A percentile compares a stretch with the other conserved stretches of the same genome.
Conservation (phyloP, 257 asterid genomes). For the Ilex asprella region DNA sequence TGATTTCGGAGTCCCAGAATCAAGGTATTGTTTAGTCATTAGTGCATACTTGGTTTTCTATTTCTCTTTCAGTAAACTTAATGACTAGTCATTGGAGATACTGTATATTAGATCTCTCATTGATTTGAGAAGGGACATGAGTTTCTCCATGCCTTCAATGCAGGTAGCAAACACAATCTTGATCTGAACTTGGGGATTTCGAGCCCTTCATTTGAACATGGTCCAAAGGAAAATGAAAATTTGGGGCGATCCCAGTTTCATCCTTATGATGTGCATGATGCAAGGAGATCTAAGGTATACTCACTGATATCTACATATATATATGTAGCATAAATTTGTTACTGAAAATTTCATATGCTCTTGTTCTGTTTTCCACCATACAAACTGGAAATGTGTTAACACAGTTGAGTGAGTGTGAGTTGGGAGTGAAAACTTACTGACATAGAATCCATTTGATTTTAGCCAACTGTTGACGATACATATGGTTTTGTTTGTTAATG, state of each 20-base stretch:
- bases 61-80: too few relatives aligned
- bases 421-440: too few relatives aligned
- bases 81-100: too few relatives aligned
- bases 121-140: not conserved
- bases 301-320: too few relatives aligned
- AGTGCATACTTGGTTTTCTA: not conserved
- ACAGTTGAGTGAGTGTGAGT: too few relatives aligned
- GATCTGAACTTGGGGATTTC: conserved; percentile 72
- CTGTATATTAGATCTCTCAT: not conserved
- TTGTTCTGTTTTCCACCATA: not conserved
- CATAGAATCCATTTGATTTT: too few relatives aligned
- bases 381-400: not conserved
- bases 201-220: conserved; percentile 21
- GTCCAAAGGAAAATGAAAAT: conserved; percentile 32
- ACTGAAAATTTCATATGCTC: not conserved
- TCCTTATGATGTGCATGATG: conserved; percentile 35
- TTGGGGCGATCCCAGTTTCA: conserved; percentile 26
- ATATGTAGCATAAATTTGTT: not conserved
- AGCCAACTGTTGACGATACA: too few relatives aligned
- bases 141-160: conserved; percentile 4
- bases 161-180: conserved; percentile 46
- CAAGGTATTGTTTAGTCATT: conserved; percentile 21
- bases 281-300: conserved; percentile 33
- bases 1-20: conserved; percentile 14
- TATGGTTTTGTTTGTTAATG: too few relatives aligned